Evolutionary conservation across 345 rosid species (phyloP).

Genomic region (Brassica juncea): DNA sequence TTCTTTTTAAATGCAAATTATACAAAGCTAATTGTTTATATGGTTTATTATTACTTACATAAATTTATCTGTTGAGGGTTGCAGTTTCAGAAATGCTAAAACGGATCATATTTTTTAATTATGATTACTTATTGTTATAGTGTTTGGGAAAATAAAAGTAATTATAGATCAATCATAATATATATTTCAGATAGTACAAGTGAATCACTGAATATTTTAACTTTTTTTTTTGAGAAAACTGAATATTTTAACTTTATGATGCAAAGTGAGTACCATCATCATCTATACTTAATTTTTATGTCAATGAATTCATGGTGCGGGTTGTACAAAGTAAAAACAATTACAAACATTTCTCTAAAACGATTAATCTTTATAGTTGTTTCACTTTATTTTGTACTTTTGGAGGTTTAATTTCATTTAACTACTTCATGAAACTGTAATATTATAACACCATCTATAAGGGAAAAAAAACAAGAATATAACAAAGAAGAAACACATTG

Average conservation of each 20-base stretch:
- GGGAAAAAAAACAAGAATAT: not conserved
- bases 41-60: not conserved
- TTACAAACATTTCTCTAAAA: not conserved
- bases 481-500: not conserved
- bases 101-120: not conserved
- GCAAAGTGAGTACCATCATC: not conserved
- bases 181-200: not conserved
- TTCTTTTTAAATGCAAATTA: not conserved
- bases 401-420: not conserved
- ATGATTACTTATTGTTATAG: not conserved
- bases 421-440: not conserved
- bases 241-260: not conserved
- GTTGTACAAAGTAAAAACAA: not conserved
- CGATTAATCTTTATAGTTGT: not conserved
- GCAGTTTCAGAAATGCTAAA: not conserved
- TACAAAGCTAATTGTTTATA: not conserved
- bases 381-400: not conserved
- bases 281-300: not conserved
- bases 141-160: not conserved
- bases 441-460: not conserved
- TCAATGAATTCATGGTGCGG: not conserved
- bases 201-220: not conserved
- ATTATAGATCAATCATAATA: not conserved
- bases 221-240: not conserved
- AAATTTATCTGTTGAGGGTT: not conserved